Evolutionary conservation across 371 early-diverging fungal genomes (phyloP).

Genomic region (Massospora cicadina): DNA sequence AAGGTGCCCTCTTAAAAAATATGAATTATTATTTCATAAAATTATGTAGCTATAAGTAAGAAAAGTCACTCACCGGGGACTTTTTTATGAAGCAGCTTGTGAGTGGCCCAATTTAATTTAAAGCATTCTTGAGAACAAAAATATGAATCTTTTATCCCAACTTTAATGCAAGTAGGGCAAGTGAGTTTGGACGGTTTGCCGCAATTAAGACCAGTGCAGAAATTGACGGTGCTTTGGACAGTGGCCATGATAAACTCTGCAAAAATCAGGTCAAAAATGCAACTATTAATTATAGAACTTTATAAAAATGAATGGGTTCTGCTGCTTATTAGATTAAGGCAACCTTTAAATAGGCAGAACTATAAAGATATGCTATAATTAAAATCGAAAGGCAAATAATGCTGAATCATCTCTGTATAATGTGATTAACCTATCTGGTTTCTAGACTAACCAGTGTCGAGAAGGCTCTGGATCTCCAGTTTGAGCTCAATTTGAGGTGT

Average conservation of each 20-base stretch:
- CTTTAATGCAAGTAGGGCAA: slow-evolving; percentile 81
- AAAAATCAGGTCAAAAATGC: no score
- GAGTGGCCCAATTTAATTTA: slow-evolving; percentile 60
- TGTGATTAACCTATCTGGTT: no score
- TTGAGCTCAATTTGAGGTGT: no score
- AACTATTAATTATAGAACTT: no score
- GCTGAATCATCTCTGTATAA: no score
- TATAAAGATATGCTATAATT: no score
- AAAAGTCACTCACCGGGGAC: not conserved
- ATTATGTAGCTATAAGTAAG: not conserved
- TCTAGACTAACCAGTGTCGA: no score
- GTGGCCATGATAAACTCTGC: not conserved
- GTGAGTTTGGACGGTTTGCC: slow-evolving; percentile 53
- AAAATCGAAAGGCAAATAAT: no score
- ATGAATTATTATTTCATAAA: not conserved
- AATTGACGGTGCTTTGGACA: slow-evolving; percentile 13
- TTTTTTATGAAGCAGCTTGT: slow-evolving; percentile 29
- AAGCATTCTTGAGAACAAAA: slow-evolving; percentile 87
- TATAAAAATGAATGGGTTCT: no score
- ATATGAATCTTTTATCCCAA: slow-evolving; percentile 36
- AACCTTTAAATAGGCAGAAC: no score
- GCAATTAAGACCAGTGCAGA: slow-evolving; percentile 44
- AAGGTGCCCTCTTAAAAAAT: slow-evolving; percentile 25
- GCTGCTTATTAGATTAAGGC: no score
- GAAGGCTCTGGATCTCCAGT: no score